Conservation (phyloP, 2,329 filamentous ascomycete genomes). For the Fusarium sublunatum region DNA sequence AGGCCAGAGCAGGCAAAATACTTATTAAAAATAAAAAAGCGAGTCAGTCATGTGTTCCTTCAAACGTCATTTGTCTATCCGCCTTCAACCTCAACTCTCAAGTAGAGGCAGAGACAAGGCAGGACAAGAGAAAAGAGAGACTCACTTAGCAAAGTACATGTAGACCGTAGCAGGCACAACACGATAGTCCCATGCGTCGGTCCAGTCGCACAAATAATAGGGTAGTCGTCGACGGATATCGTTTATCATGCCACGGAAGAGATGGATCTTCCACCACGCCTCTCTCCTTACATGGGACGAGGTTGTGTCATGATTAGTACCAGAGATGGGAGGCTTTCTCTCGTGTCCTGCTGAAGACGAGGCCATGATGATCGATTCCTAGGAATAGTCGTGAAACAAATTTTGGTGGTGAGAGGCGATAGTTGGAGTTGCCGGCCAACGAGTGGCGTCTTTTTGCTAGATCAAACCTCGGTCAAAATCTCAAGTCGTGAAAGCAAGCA, state of each 20-base stretch:
- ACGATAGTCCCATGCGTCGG: slow-evolving; percentile 89
- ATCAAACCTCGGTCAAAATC: neutral
- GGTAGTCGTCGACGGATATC: slow-evolving; percentile 80
- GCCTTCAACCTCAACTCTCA: neutral
- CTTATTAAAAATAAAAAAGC: slow-evolving; percentile 56
- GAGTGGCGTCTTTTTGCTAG: slow-evolving; percentile 1
- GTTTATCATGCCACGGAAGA: slow-evolving; percentile 83
- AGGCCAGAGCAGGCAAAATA: slow-evolving; percentile 87
- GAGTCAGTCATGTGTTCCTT: slow-evolving; percentile 24
- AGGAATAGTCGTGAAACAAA: neutral
- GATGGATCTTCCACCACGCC: slow-evolving; percentile 78
- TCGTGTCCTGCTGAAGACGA: slow-evolving; percentile 20
- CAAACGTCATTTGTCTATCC: slow-evolving; percentile 1
- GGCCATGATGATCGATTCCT: slow-evolving; percentile 11
- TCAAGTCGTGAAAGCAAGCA: neutral
- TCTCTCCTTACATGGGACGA: slow-evolving; percentile 25
- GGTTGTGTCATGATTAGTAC: slow-evolving; percentile 1
- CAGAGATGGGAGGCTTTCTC: slow-evolving; percentile 10
- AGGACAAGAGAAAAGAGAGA: neutral
- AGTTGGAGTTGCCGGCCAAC: slow-evolving; percentile 3
- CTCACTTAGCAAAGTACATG: slow-evolving; percentile 95
- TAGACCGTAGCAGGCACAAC: slow-evolving; percentile 89
- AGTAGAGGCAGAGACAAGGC: neutral
- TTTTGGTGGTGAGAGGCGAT: neutral
- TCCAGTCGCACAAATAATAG: slow-evolving; percentile 85